phyloP scores from a whole-genome alignment of 23 red algal genomes.

The Chondrus crispus region DNA sequence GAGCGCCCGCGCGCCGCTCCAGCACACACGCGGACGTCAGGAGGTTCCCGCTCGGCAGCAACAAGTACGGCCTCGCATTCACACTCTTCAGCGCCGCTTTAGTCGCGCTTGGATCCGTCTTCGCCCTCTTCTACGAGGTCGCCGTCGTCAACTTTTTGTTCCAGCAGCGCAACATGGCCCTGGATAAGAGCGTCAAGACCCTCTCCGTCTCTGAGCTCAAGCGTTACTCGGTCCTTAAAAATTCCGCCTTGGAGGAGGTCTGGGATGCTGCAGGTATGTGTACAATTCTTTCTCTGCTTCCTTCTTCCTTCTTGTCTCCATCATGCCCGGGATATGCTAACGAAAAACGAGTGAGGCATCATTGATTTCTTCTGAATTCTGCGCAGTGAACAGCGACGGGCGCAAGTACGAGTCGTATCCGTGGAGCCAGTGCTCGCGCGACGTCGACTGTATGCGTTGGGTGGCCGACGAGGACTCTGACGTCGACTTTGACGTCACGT shows the following conservation, averaged over 20 bases:
- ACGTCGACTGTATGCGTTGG: constrained; percentile 8
- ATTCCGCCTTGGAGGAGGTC: constrained; percentile 41
- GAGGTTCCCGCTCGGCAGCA: background rate
- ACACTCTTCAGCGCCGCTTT: constrained; percentile 25
- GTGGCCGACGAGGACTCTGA: constrained; percentile 21
- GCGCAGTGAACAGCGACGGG: background rate
- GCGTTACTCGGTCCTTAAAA: background rate
- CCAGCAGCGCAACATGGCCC: constrained; percentile 14
- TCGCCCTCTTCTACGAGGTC: constrained; percentile 46
- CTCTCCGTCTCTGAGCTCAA: background rate
- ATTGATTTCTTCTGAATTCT: background rate
- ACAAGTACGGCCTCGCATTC: constrained; percentile 33
- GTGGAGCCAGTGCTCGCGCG: constrained; percentile 1
- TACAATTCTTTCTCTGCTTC: background rate
- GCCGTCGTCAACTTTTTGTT: constrained; percentile 55
- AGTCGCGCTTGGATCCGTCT: constrained; percentile 12
- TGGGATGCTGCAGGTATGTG: constrained; percentile 33
- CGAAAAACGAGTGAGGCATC: background rate
- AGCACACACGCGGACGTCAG: background rate
- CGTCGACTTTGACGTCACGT: constrained; percentile 21
- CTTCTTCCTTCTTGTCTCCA: background rate
- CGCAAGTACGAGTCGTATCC: background rate
- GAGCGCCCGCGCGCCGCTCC: background rate
- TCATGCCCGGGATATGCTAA: background rate
- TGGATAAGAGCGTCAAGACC: constrained; percentile 7